Conservation (phyloP, 164 flowering plant genomes). For the Protea cynaroides region DNA sequence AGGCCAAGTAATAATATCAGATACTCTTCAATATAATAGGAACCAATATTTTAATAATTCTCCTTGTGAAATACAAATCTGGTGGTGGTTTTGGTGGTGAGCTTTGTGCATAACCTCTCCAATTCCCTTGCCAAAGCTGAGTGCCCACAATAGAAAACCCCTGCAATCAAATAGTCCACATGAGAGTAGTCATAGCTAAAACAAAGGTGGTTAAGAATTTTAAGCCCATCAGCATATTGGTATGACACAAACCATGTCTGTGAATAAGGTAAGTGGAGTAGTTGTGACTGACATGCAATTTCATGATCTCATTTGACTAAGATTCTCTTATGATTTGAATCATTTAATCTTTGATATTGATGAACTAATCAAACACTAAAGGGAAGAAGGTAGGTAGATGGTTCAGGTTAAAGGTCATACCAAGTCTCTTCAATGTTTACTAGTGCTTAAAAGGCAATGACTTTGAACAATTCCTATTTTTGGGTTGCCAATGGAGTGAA, state of each 20-base stretch:
- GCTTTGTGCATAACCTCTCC: conserved; percentile 35
- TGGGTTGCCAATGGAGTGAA: no score
- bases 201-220: background rate
- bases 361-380: no score
- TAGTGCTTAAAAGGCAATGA: background rate
- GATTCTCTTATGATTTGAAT: no score
- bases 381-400: no score
- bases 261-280: no score
- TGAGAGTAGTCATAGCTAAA: background rate
- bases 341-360: no score
- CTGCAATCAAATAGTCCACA: conserved; percentile 18
- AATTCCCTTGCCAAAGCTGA: conserved; percentile 37
- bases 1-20: background rate
- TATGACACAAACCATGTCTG: no score
- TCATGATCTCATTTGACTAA: no score
- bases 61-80: conserved; percentile 63
- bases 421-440: no score
- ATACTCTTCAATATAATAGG: background rate
- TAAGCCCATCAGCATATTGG: no score
- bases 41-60: conserved; percentile 19
- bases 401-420: no score
- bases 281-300: no score
- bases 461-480: background rate
- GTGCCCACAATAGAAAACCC: conserved; percentile 56
- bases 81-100: conserved; percentile 41